Evolutionary conservation across 768 basidiomycete genomes (phyloP).

Genomic region (Suillus ampliporus): DNA sequence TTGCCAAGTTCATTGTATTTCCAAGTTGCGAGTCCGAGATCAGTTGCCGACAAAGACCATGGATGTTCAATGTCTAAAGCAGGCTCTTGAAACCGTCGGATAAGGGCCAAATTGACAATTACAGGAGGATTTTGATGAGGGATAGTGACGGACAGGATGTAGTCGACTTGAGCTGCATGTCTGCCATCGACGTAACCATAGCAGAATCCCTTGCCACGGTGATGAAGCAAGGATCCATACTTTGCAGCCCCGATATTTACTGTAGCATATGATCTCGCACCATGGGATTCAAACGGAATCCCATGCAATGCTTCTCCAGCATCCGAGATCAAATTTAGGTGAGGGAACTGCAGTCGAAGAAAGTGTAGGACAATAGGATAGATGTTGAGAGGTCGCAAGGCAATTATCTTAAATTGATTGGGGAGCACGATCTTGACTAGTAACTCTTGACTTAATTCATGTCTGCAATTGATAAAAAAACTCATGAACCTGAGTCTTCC

Average conservation of each 20-base stretch:
- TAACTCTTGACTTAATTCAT: background rate
- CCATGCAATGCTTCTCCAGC: conserved; percentile 1
- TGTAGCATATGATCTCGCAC: background rate
- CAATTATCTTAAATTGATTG: background rate
- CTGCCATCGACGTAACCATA: background rate
- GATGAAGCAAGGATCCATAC: background rate
- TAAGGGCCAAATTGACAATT: background rate
- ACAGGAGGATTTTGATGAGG: background rate
- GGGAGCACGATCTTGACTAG: background rate
- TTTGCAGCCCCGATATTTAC: background rate
- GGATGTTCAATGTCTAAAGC: background rate
- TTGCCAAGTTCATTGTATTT: conserved; percentile 1
- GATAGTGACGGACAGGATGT: background rate
- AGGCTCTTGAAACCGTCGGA: background rate
- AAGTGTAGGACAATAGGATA: background rate
- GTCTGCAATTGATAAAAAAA: background rate
- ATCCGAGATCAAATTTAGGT: background rate
- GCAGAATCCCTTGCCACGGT: background rate
- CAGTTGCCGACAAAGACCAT: background rate
- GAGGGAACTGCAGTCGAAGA: background rate
- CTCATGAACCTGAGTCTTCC: background rate
- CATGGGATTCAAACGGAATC: background rate
- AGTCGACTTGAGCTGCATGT: conserved; percentile 4
- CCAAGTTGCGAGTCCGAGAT: background rate
- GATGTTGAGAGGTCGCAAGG: background rate